Base-by-base conservation (phyloP, 257 asterid species). In the Forsythia suspensa region DNA sequence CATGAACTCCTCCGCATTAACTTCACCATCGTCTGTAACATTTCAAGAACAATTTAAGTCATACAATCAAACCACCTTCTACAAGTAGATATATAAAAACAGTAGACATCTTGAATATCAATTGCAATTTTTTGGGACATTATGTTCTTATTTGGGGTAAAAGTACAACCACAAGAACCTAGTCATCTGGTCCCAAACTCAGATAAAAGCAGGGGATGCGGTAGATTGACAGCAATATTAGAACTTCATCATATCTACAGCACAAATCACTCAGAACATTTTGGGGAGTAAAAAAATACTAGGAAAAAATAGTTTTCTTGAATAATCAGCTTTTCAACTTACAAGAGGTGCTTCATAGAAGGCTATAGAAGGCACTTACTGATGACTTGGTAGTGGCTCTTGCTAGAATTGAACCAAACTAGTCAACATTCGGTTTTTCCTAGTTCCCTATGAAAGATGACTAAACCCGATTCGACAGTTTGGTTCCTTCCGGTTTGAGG, bases 11-110 rank as follows among this genome's bases (percentile, higher is more conserved):
- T 95, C 97, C 1, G 84, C 84, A 68, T 80, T 88, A 9, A 93
- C 99, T 87, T 95, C 99, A 13, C 99, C 98, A 77, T 95, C 99
- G 72, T 85, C 99, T 95, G 92, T 66, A 63, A 82, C 66, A 81
- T 44, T 81, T 70, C 76, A 76, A n/a, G 46, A 63, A 8, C 38
- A 67, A 37, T 13, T 24, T 3, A 70, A 41, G 63, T 68, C 34
- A 46, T 52, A 41, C 2, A 21, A 15, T 73, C 36, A 41, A 73
- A 37, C 77, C 48, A 18, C 29, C 34, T 52, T 12, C 57, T 70
- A 66, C 41, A 29, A 69, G 13, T 59, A 55, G 69, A 59, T 51
- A 39, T 21, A 34, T 24, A 0, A 51, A 13, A 67, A 24, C 77
- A 43, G 9, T 41, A 41, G 20, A 39, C 61, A 6, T 37, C 48